Base-by-base conservation (phyloP, 805 yeast species). In the Zygoascus flipseniorum region DNA sequence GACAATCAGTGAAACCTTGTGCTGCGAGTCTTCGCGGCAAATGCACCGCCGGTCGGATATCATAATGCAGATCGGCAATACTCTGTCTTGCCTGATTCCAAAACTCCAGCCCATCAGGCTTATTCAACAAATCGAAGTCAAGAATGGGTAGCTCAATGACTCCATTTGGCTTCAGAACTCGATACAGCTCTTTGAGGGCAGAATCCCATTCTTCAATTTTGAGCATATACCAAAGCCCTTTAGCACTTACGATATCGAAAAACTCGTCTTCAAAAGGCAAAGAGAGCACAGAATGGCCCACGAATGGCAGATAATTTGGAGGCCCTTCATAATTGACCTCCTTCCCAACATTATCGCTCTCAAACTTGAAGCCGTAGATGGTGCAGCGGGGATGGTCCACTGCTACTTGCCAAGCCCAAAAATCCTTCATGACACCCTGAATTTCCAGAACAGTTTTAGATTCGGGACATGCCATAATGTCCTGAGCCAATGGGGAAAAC, bases 381-480 rank as follows among this genome's bases (percentile, higher is more conserved):
- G 55, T 55, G 31, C 66, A 56, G 23, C 58, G 53, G 1, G 69
- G 69, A 43, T 53, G 56, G 47, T 65, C 70, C 31, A 65, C 49
- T 10, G 69, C 70, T 42, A 65, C 23, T 47, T 65, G 67, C 69
- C 69, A 65, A 5, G 66, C 60, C 69, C 69, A 65, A 43, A 58
- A 65, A 37, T 62, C 66, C 47, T 56, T 56, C 47, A 57, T 47
- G 39, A 60, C 55, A 8, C 64, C 62, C 53, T 62, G 63, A 31
- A 64, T 43, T 45, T 62, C 65, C 23, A 63, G 56, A 18, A 63
- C 50, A 31, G 51, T 19, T 11, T 16, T 39, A 28, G 19, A 19
- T 18, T 20, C 14, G 31, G 28, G 44, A 35, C 23, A 13, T 10
- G 28, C n/a, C 13, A 31, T 6, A 20, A 48, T 9, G 31, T 47